A percentile compares a stretch with the other conserved stretches of the same genome.
These are phyloP conservation scores for Athelia psychrophila DNA, from an alignment of 1,284 basidiomycete genomes.

Conservation along the genomic window DNA sequence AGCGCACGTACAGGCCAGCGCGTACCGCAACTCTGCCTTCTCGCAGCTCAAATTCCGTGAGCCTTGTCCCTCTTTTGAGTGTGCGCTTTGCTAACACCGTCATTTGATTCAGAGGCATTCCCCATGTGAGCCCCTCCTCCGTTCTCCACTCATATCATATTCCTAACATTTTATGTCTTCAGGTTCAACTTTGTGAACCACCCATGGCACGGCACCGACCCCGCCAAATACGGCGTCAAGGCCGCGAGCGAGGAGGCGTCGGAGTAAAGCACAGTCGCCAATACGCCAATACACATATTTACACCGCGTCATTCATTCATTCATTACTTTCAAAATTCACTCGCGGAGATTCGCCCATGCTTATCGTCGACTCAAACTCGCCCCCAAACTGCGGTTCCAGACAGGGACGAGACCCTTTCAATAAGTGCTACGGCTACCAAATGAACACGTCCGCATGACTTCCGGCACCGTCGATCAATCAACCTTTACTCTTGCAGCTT, in stretches of 20 bases:
- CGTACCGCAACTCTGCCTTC: constrained; percentile 90
- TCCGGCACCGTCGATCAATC: too few species aligned
- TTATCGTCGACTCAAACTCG: too few species aligned
- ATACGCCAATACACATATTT: not conserved
- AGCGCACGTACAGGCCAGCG: constrained; percentile 86
- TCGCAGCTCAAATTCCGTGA: constrained; percentile 89
- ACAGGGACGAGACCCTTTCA: too few species aligned
- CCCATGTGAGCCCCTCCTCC: constrained; percentile 55
- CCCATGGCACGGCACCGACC: constrained; percentile 82
- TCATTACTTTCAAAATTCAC: not conserved
- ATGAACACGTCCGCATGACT: too few species aligned
- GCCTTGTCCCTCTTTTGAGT: constrained; percentile 21
- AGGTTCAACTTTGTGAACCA: constrained; percentile 96
- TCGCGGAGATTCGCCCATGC: not conserved
- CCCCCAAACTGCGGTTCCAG: too few species aligned
- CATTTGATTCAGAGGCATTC: constrained; percentile 48
- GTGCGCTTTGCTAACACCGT: constrained; percentile 1
- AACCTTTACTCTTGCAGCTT: too few species aligned
- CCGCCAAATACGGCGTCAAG: constrained; percentile 69
- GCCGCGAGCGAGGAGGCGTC: constrained; percentile 20
- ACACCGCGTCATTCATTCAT: not conserved
- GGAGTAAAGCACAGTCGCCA: constrained; percentile 14
- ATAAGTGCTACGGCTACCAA: too few species aligned
- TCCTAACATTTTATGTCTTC: constrained; percentile 10
- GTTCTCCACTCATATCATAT: constrained; percentile 4